phyloP scores from a whole-genome alignment of 306 rosid genomes.

The Quercus variabilis region DNA sequence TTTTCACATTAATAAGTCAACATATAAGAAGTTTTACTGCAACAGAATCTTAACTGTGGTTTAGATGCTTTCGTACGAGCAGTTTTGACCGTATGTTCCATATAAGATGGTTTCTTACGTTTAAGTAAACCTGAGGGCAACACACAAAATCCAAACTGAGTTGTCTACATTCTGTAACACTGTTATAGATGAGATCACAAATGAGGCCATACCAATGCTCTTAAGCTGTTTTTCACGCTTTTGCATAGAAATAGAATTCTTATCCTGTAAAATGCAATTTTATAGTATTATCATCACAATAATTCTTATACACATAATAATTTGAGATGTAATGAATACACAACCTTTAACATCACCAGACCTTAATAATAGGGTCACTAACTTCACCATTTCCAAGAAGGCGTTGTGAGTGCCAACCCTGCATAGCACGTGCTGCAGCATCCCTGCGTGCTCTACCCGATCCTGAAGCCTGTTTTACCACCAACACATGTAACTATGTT shows the following conservation, averaged over 20 bases:
- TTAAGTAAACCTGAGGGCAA: conserved; percentile 65
- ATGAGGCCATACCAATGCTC: conserved; percentile 61
- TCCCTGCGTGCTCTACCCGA: conserved; percentile 94
- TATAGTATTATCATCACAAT: conserved; percentile 18
- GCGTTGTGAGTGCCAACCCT: conserved; percentile 98
- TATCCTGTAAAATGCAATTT: conserved; percentile 54
- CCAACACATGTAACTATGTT: background rate
- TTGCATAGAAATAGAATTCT: conserved; percentile 60
- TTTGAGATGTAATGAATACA: conserved; percentile 1
- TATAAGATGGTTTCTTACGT: conserved; percentile 76
- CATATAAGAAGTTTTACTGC: conserved; percentile 12
- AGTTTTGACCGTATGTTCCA: conserved; percentile 69
- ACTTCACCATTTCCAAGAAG: conserved; percentile 96
- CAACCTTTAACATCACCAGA: conserved; percentile 30
- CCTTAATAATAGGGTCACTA: conserved; percentile 94
- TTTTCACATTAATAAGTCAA: conserved; percentile 11
- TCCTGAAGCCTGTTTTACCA: conserved; percentile 59
- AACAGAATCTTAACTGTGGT: conserved; percentile 71
- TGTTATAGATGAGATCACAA: conserved; percentile 9
- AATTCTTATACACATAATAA: background rate
- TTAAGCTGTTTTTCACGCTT: conserved; percentile 96
- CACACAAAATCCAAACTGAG: conserved; percentile 15
- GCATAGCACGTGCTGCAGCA: conserved; percentile 99
- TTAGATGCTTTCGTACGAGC: conserved; percentile 71
- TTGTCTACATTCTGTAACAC: conserved; percentile 6